Percentiles rank a stretch among this genome's conserved stretches.
These are phyloP conservation scores for Aureobasidium pullulans DNA, from an alignment of 2,329 filamentous ascomycete species.

Conservation along the genomic window DNA sequence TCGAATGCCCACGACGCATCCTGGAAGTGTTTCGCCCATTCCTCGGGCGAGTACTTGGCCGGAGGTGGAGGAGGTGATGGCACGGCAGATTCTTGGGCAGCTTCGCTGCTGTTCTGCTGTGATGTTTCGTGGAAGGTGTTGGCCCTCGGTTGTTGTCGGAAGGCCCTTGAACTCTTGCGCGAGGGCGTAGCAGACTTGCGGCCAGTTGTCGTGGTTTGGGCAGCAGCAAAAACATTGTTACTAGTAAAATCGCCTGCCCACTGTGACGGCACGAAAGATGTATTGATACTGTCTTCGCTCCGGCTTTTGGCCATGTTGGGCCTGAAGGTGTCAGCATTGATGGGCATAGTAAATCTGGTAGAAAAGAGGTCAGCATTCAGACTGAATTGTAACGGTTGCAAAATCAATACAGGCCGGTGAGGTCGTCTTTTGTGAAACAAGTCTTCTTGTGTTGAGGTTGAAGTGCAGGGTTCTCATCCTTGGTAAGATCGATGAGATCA, in stretches of 20 bases:
- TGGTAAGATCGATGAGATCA: neutral
- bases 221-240: slow-evolving; percentile 30
- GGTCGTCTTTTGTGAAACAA: slow-evolving; percentile 8
- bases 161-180: slow-evolving; percentile 10
- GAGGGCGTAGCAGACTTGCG: slow-evolving; percentile 18
- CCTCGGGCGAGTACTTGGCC: slow-evolving; percentile 33
- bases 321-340: slow-evolving; percentile 18
- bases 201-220: slow-evolving; percentile 22
- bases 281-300: slow-evolving; percentile 44
- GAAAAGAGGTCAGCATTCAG: slow-evolving; percentile 11
- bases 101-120: neutral
- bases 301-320: slow-evolving; percentile 33
- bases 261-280: slow-evolving; percentile 40
- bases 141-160: slow-evolving; percentile 1
- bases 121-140: neutral
- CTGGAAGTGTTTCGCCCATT: slow-evolving; percentile 38
- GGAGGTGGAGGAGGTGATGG: slow-evolving; percentile 15
- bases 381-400: neutral
- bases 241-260: slow-evolving; percentile 41
- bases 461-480: neutral
- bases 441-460: slow-evolving; percentile 1
- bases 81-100: neutral
- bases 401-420: slow-evolving; percentile 4
- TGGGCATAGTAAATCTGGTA: slow-evolving; percentile 26
- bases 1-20: slow-evolving; percentile 33